These are phyloP conservation scores for Geosmithia morbida DNA, from an alignment of 2,329 filamentous ascomycete species.

Conservation along the genomic window DNA sequence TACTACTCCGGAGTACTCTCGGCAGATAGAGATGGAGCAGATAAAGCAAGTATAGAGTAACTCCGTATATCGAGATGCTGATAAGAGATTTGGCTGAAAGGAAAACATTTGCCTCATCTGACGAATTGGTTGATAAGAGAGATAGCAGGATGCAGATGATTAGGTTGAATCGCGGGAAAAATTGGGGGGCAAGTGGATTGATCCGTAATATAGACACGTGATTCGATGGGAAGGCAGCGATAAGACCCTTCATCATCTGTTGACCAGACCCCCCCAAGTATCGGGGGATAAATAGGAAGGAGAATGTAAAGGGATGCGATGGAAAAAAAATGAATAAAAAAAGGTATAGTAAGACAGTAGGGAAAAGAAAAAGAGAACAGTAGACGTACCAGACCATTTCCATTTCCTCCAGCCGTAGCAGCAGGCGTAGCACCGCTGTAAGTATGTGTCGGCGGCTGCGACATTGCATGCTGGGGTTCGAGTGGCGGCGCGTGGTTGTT, in stretches of 20 bases:
- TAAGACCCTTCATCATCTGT: constrained; percentile 1
- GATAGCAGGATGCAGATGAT: constrained; percentile 6
- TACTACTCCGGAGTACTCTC: constrained; percentile 11
- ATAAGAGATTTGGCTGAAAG: constrained; percentile 20
- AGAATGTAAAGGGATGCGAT: not conserved
- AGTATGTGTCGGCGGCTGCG: constrained; percentile 1
- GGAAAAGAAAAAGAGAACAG: not conserved
- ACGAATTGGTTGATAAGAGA: constrained; percentile 20
- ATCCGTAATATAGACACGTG: constrained; percentile 1
- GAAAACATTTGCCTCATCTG: constrained; percentile 16
- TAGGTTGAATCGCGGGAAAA: not conserved
- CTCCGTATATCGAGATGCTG: constrained; percentile 15
- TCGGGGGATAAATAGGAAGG: not conserved
- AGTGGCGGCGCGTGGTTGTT: not conserved
- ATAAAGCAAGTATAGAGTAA: too few relatives aligned
- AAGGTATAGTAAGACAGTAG: not conserved
- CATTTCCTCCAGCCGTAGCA: constrained; percentile 11
- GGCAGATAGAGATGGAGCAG: too few relatives aligned
- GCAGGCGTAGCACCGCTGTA: constrained; percentile 15
- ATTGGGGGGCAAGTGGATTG: constrained; percentile 6
- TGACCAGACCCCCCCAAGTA: too few relatives aligned
- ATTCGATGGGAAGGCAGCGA: not conserved
- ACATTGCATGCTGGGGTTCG: constrained; percentile 3
- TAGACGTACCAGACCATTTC: constrained; percentile 8
- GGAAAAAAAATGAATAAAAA: not conserved